A percentile compares a stretch with the other conserved stretches of the same genome.
phyloP scores from a whole-genome alignment of 1,284 basidiomycete species.

The Laetiporus sulphureus region DNA sequence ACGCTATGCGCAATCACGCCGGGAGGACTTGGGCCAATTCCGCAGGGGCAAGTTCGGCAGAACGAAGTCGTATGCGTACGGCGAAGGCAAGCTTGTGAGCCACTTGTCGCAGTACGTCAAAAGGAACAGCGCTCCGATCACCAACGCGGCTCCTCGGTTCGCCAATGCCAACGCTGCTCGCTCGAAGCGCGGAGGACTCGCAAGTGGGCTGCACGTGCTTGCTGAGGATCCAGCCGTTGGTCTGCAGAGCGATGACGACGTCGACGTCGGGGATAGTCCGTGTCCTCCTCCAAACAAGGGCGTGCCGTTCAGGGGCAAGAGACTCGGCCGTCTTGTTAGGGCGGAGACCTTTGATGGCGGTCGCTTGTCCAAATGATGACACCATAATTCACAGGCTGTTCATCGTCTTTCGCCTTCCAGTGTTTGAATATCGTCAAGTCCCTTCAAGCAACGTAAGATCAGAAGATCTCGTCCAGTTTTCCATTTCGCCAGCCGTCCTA shows the following conservation, averaged over 20 bases:
- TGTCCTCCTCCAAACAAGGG: constrained; percentile 68
- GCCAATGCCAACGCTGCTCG: constrained; percentile 63
- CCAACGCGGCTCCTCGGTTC: constrained; percentile 42
- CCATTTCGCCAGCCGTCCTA: no score
- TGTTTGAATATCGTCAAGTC: no score
- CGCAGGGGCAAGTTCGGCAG: constrained; percentile 82
- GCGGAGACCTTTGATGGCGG: constrained; percentile 68
- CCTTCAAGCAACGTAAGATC: no score
- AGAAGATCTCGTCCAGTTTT: no score
- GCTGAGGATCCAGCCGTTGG: constrained; percentile 55
- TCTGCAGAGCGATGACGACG: constrained; percentile 59
- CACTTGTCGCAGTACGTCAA: constrained; percentile 36
- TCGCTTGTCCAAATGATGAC: no score
- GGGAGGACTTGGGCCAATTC: constrained; percentile 87
- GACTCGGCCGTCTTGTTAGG: constrained; percentile 41
- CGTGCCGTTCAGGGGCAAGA: constrained; percentile 46
- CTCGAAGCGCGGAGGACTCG: constrained; percentile 40
- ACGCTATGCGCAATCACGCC: constrained; percentile 68
- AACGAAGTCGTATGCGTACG: constrained; percentile 85
- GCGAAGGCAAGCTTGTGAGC: constrained; percentile 48
- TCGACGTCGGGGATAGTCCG: constrained; percentile 72
- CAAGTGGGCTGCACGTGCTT: constrained; percentile 45
- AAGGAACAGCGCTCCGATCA: constrained; percentile 54
- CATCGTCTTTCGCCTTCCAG: no score
- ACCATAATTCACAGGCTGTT: no score